A percentile compares a stretch with the other conserved stretches of the same genome.
Conservation (phyloP, 176 grass and related monocot genomes). For the Oryza australiensis region DNA sequence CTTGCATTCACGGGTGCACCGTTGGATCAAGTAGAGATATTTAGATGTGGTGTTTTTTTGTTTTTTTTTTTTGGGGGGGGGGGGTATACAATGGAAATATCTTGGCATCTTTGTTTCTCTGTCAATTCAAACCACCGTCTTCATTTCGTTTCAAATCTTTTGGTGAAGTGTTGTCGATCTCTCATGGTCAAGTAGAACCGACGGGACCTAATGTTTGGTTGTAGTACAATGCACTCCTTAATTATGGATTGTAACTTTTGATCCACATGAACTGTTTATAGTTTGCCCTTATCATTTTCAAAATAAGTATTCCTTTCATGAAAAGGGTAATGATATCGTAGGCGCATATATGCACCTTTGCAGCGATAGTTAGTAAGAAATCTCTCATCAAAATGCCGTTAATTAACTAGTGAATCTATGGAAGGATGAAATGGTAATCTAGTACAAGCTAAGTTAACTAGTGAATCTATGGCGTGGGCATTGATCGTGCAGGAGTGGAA, state of each 20-base stretch:
- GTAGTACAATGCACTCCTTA: constrained; percentile 1
- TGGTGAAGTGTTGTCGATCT: neutral
- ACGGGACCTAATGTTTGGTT: neutral
- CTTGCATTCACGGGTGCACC: neutral
- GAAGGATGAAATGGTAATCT: neutral
- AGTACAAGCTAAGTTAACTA: neutral
- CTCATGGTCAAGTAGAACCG: neutral
- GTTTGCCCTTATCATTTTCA: neutral
- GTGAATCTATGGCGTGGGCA: neutral
- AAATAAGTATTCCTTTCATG: neutral
- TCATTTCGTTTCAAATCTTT: constrained; percentile 18
- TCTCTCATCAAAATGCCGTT: neutral
- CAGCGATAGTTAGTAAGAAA: neutral
- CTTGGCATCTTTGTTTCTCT: constrained; percentile 2
- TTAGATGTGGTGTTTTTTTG: neutral
- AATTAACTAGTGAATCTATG: neutral
- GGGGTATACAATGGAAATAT: neutral
- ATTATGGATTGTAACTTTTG: neutral
- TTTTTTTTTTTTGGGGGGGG: too few species aligned
- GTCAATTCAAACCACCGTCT: neutral
- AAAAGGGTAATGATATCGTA: neutral
- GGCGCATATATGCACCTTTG: neutral
- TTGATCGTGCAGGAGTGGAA: constrained; percentile 47
- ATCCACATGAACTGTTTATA: neutral
- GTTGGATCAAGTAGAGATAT: neutral